Percentiles rank a stretch among this genome's conserved stretches.
Evolutionary conservation across 179 eudicot species (phyloP).

Genomic region (Sideroxylon spinosum): DNA sequence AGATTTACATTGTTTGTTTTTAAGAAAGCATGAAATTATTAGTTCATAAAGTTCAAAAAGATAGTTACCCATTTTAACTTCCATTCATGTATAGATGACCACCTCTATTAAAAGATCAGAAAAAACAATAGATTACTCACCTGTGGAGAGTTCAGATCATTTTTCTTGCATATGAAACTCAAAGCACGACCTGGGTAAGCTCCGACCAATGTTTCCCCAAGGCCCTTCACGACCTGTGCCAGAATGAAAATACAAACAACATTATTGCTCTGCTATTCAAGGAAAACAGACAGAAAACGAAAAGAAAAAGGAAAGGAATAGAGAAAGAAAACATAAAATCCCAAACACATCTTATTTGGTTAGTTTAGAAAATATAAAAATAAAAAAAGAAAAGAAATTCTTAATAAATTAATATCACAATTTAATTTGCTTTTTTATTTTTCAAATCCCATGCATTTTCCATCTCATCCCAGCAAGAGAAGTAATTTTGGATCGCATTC

Average conservation of each 20-base stretch:
- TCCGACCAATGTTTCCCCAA: conserved; percentile 98
- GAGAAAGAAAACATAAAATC: too few species aligned
- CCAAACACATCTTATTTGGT: too few species aligned
- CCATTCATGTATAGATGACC: background rate
- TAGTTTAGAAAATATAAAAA: too few species aligned
- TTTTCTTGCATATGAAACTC: conserved; percentile 81
- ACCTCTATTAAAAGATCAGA: background rate
- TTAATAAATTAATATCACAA: too few species aligned
- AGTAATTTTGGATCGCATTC: too few species aligned
- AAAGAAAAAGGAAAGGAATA: too few species aligned
- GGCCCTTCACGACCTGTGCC: conserved; percentile 86
- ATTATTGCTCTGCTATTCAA: conserved; percentile 22
- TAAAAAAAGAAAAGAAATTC: too few species aligned
- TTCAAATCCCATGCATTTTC: too few species aligned
- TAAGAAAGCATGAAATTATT: background rate
- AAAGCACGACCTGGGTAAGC: conserved; percentile 94
- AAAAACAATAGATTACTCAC: conserved; percentile 24
- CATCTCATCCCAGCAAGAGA: too few species aligned
- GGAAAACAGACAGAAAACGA: background rate
- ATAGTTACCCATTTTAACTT: background rate
- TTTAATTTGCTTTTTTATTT: too few species aligned
- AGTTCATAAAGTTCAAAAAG: background rate
- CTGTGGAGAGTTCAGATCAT: conserved; percentile 69
- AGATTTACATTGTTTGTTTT: background rate
- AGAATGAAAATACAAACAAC: background rate